These are phyloP conservation scores for Ilyonectria mors-panacis DNA, from an alignment of 2,329 filamentous ascomycete species.

Conservation along the genomic window DNA sequence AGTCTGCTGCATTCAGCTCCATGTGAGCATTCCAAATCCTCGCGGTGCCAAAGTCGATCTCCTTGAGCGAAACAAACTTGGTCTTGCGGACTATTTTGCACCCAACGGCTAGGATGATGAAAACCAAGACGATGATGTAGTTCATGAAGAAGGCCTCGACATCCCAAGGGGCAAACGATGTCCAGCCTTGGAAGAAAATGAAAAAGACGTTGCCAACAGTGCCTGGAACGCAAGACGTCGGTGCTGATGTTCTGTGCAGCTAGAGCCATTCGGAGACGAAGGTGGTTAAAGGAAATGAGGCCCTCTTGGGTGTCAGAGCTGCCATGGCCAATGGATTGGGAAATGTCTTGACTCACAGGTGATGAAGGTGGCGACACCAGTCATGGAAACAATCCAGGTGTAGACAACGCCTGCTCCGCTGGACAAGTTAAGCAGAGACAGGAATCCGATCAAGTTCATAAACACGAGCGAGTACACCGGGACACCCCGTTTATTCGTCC, in stretches of 20 bases:
- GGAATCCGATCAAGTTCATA: conserved; percentile 34
- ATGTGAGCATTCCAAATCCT: conserved; percentile 8
- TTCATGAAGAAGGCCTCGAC: conserved; percentile 15
- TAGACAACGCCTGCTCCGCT: conserved; percentile 17
- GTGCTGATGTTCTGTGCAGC: conserved; percentile 26
- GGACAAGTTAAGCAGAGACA: conserved; percentile 36
- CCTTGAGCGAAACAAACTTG: conserved; percentile 4
- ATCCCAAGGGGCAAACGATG: conserved; percentile 12
- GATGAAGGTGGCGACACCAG: conserved; percentile 20
- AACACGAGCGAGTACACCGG: conserved; percentile 32
- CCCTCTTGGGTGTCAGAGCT: background rate
- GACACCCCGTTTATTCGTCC: conserved; percentile 63
- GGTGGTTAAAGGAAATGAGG: conserved; percentile 23
- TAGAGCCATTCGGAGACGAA: conserved; percentile 24
- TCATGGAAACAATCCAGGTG: conserved; percentile 24
- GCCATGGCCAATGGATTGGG: no score
- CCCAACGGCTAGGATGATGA: conserved; percentile 5
- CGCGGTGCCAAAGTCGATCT: conserved; percentile 2
- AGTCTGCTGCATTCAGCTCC: background rate
- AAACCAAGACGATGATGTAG: conserved; percentile 11
- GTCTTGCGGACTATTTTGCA: conserved; percentile 8
- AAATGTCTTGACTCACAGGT: conserved; percentile 3
- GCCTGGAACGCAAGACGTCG: conserved; percentile 24
- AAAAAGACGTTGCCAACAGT: conserved; percentile 9
- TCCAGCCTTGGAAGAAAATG: conserved; percentile 18